Conservation (phyloP, 306 rosid genomes). For the Gastrolobium bilobum region DNA sequence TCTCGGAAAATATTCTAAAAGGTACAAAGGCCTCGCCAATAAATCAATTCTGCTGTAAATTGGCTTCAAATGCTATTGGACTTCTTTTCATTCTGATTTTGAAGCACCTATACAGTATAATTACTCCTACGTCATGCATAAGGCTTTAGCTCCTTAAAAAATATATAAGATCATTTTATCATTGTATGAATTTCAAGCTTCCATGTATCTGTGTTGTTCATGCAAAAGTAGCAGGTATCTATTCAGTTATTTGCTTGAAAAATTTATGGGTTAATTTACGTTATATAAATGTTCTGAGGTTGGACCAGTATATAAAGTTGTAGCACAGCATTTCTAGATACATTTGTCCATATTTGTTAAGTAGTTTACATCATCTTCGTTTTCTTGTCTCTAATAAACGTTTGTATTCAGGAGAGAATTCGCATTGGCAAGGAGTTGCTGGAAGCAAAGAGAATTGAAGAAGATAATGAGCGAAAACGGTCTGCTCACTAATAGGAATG, state of each 20-base stretch:
- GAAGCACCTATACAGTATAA: neutral
- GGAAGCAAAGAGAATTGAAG: slow-evolving; percentile 97
- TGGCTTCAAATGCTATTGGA: neutral
- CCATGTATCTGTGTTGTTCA: slow-evolving; percentile 2
- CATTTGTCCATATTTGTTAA: slow-evolving; percentile 25
- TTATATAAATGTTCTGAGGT: neutral
- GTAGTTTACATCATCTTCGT: slow-evolving; percentile 31
- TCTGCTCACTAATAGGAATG: slow-evolving; percentile 25
- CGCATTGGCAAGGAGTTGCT: slow-evolving; percentile 95
- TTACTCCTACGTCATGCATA: slow-evolving; percentile 12
- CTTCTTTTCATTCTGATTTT: neutral
- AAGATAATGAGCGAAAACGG: slow-evolving; percentile 96
- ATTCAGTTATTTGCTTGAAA: slow-evolving; percentile 22
- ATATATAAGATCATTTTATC: neutral
- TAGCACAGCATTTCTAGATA: slow-evolving; percentile 18
- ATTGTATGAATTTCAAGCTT: slow-evolving; percentile 37
- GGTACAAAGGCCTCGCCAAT: neutral
- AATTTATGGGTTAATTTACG: slow-evolving; percentile 11
- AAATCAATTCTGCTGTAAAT: neutral
- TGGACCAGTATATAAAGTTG: slow-evolving; percentile 24
- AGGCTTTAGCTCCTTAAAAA: slow-evolving; percentile 8
- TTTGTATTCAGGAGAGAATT: slow-evolving; percentile 82
- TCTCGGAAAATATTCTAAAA: neutral
- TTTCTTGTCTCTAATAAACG: slow-evolving; percentile 11
- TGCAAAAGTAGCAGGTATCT: slow-evolving; percentile 5